Evolutionary conservation across 2,329 filamentous ascomycete genomes (phyloP), one percentile per base, ranked within the genome.

Genomic region (Hansfordia pulvinata): DNA sequence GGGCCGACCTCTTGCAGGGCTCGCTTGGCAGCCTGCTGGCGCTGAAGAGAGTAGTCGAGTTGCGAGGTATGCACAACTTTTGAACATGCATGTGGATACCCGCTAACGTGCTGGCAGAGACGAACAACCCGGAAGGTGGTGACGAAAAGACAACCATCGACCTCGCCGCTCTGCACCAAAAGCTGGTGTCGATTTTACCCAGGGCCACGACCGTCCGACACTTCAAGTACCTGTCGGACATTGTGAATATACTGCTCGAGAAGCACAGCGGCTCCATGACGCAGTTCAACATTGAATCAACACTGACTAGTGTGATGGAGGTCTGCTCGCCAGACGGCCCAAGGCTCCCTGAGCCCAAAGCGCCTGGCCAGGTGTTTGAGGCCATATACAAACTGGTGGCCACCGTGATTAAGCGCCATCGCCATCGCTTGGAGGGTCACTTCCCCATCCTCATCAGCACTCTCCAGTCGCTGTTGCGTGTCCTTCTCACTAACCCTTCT

Each of bases 401-500:
- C 29, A 50, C 57, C 13, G 50, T 76, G 19, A 63, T 77, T 41
- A 63, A 62, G 40, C 65, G 69, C 25, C 69, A 76, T 44, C 57
- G 72, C 4, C 55, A 70, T 22, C 68, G 72, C 8, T 53, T 77
- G 2, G 64, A 74, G 37, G 70, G 69, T 2, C 71, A 72, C 34
- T 69, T 71, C 38, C 71, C 74, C 39, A 50, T 76, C 23, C 53
- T 76, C 5, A 48, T 73, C 24, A 49, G 58, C 19, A 49, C 59
- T 3, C 50, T 77, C 31, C 64, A 73, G 37, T 49, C 60, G 4
- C 61, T 77, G n/a, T 56, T 77, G 19, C 50, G 52, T 13, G 56
- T 58, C 19, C 58, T 76, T 11, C 52, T 75, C 18, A 39, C 51
- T 3, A 47, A 56, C 8, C 49, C 55, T 8, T 33, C 31, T 6